Percentiles rank a stretch among this genome's conserved stretches.
Evolutionary conservation across 2,329 filamentous ascomycete species (phyloP).

Genomic region (Colletotrichum chrysophilum): DNA sequence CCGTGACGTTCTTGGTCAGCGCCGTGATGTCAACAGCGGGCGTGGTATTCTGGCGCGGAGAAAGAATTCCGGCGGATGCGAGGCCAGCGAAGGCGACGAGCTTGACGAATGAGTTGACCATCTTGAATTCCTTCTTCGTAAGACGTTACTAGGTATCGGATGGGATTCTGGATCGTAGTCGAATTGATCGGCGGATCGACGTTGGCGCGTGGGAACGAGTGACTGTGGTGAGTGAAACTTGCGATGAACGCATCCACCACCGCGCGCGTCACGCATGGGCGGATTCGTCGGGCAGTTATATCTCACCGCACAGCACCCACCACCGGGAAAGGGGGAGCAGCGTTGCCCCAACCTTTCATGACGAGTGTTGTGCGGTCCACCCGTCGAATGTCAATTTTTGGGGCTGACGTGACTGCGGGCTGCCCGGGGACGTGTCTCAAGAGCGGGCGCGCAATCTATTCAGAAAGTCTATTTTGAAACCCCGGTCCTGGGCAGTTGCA

Average conservation of each 20-base stretch:
- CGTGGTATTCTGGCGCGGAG: not conserved
- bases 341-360: not conserved
- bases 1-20: conserved; percentile 11
- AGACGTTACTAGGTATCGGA: not conserved
- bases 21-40: not conserved
- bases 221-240: not conserved
- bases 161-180: not conserved
- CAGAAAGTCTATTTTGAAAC: not conserved
- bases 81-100: not conserved
- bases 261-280: not conserved
- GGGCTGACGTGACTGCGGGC: not conserved
- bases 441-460: not conserved
- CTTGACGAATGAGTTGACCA: not conserved
- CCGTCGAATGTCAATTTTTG: not conserved
- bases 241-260: not conserved
- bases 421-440: not conserved
- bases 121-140: not conserved
- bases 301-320: not conserved
- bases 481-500: not conserved
- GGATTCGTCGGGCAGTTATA: not conserved
- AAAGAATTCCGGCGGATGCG: not conserved
- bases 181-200: not conserved
- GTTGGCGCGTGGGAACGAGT: not conserved
- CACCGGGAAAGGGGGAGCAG: not conserved
- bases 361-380: not conserved